These are phyloP conservation scores for Podaxis rugospora DNA, from an alignment of 768 basidiomycete genomes.

Conservation along the genomic window DNA sequence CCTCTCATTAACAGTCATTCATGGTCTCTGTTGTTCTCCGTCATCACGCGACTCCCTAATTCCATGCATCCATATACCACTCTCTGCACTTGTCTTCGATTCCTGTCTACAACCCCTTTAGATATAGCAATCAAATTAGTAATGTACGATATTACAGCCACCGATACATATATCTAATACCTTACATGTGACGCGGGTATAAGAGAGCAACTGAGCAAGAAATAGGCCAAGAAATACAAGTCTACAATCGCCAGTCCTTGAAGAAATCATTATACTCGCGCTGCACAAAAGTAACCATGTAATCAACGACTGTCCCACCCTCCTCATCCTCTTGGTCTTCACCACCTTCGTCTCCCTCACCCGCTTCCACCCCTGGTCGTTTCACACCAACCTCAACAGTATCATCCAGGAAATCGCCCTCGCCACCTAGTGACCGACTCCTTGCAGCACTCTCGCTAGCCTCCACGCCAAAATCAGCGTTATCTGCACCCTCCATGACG, in stretches of 20 bases:
- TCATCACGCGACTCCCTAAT: not conserved
- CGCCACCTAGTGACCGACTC: not conserved
- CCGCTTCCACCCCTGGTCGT: conserved; percentile 22
- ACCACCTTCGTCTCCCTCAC: conserved; percentile 23
- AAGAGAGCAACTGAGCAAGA: not conserved
- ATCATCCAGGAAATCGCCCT: not conserved
- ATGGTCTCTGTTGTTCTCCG: too few species aligned
- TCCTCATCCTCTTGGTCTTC: conserved; percentile 44
- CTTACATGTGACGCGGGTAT: not conserved
- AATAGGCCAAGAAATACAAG: conserved; percentile 1
- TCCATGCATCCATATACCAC: not conserved
- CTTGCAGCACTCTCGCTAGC: conserved; percentile 13
- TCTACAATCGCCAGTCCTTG: conserved; percentile 61
- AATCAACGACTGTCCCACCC: conserved; percentile 76
- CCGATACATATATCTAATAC: conserved; percentile 2
- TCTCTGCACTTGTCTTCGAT: not conserved
- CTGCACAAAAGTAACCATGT: conserved; percentile 71
- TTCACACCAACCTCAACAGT: conserved; percentile 20
- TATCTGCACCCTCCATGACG: conserved; percentile 71
- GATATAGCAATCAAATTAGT: not conserved
- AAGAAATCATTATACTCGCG: conserved; percentile 62
- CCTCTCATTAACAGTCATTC: too few species aligned
- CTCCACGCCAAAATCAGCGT: conserved; percentile 63
- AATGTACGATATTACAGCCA: not conserved
- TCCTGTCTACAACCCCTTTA: not conserved